These are phyloP conservation scores for Cyclospora cayetanensis DNA, from an alignment of 169 alveolate species.

Conservation along the genomic window DNA sequence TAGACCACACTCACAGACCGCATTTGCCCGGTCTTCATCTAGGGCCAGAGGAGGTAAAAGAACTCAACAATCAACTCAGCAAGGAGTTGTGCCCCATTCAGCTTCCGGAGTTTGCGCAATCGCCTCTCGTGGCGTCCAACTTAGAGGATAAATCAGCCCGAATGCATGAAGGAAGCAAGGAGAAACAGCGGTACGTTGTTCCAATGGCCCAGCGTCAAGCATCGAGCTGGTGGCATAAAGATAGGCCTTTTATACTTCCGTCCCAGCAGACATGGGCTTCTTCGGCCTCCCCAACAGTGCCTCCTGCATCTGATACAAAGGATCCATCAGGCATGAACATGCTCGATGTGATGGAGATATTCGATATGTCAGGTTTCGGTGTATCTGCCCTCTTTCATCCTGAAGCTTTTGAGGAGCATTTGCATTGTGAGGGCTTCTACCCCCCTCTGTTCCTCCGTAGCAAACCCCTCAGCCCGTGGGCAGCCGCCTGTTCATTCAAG, in stretches of 20 bases:
- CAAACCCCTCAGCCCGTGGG: not conserved
- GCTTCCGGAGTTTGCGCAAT: not conserved
- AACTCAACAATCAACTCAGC: not conserved
- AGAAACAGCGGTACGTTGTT: not conserved
- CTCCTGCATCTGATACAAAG: not conserved
- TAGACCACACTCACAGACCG: not conserved
- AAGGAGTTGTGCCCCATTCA: not conserved
- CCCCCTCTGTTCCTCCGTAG: not conserved
- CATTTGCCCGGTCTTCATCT: not conserved
- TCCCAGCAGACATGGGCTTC: not conserved
- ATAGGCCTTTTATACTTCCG: not conserved
- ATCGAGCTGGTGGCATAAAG: not conserved
- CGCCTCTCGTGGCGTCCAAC: not conserved
- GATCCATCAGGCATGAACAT: not conserved
- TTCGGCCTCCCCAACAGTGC: not conserved
- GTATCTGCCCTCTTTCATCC: not conserved
- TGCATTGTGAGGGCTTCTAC: slow-evolving; percentile 21
- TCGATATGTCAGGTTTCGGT: not conserved
- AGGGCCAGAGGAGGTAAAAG: not conserved
- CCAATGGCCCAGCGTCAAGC: slow-evolving; percentile 11
- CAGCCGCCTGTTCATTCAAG: not conserved
- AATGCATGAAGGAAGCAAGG: not conserved
- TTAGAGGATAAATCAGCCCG: not conserved
- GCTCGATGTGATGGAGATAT: not conserved
- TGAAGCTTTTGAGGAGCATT: slow-evolving; percentile 2